phyloP scores from a whole-genome alignment of 768 basidiomycete species.

The Lactarius indigo region DNA sequence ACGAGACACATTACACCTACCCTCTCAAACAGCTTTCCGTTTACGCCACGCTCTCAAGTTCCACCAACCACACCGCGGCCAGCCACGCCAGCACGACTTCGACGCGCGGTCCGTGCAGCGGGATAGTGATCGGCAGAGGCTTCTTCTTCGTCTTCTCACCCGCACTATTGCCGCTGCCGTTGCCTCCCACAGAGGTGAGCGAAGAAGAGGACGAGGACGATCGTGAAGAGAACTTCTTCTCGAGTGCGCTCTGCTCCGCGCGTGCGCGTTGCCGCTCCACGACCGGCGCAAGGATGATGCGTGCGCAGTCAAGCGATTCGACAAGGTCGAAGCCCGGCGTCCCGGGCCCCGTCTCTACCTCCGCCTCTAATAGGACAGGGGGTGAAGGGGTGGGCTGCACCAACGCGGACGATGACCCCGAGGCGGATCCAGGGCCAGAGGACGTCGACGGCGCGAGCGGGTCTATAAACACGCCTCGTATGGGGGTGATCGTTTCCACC shows the following conservation, averaged over 20 bases:
- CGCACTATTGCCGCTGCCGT: slow-evolving; percentile 11
- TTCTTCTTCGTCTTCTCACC: slow-evolving; percentile 46
- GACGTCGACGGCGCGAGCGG: slow-evolving; percentile 30
- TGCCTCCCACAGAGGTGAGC: slow-evolving; percentile 29
- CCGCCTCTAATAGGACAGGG: not conserved
- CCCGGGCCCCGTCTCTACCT: slow-evolving; percentile 2
- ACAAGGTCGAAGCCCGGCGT: slow-evolving; percentile 39
- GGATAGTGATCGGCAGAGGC: slow-evolving; percentile 69
- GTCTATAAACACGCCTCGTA: slow-evolving; percentile 15
- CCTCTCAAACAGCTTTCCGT: not conserved
- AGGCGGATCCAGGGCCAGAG: slow-evolving; percentile 20
- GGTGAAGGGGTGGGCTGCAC: not conserved
- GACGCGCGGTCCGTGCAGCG: slow-evolving; percentile 81
- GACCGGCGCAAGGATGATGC: slow-evolving; percentile 73
- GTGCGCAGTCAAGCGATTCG: slow-evolving; percentile 60
- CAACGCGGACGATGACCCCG: not conserved
- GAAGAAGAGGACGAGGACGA: slow-evolving; percentile 10
- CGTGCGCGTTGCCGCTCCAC: slow-evolving; percentile 58
- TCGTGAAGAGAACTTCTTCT: slow-evolving; percentile 43
- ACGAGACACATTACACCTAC: not conserved
- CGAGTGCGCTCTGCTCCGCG: slow-evolving; percentile 48
- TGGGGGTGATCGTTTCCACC: not conserved
- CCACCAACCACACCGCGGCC: slow-evolving; percentile 73
- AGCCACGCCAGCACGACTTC: slow-evolving; percentile 85
- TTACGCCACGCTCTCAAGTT: slow-evolving; percentile 50